A percentile compares a stretch with the other conserved stretches of the same genome.
Evolutionary conservation across 1,284 basidiomycete species (phyloP).

Genomic region (Thelephora terrestris): DNA sequence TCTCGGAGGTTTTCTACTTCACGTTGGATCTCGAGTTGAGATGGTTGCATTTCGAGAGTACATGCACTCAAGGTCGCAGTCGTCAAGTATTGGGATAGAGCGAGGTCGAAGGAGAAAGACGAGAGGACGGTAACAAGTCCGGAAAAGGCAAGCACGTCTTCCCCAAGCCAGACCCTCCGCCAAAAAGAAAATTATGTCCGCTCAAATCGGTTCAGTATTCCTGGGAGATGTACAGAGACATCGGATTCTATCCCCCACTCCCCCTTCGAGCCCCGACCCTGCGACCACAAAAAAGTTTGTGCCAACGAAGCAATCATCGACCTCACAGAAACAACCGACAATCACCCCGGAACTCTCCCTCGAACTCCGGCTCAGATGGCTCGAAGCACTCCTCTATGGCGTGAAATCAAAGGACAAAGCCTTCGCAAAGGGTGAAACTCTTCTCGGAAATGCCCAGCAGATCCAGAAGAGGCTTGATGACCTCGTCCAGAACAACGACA

Average conservation of each 20-base stretch:
- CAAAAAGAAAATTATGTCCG: too few species aligned
- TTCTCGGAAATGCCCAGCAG: conserved; percentile 48
- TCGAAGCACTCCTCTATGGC: conserved; percentile 65
- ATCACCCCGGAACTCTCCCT: conserved; percentile 59
- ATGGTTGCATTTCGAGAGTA: conserved; percentile 46
- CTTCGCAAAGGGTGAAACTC: conserved; percentile 39
- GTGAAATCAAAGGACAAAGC: conserved; percentile 35
- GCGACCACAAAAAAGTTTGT: conserved; percentile 7
- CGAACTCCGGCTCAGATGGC: conserved; percentile 63
- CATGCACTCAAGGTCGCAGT: too few species aligned
- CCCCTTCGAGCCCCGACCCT: conserved; percentile 52
- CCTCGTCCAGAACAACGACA: conserved; percentile 56
- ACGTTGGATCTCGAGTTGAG: conserved; percentile 76
- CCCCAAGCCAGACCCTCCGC: too few species aligned
- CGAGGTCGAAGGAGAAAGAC: too few species aligned
- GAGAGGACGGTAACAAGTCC: too few species aligned
- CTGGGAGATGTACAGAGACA: conserved; percentile 60
- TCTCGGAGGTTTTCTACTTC: conserved; percentile 81
- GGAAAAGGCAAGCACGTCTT: too few species aligned
- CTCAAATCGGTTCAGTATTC: conserved; percentile 59
- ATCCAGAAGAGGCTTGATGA: conserved; percentile 45
- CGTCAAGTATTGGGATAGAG: background rate
- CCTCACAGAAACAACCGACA: conserved; percentile 12
- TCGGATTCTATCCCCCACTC: conserved; percentile 47
- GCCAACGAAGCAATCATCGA: conserved; percentile 9